These are phyloP conservation scores for Hyaloraphidium curvatum DNA, from an alignment of 192 early-diverging fungal genomes.

Conservation along the genomic window DNA sequence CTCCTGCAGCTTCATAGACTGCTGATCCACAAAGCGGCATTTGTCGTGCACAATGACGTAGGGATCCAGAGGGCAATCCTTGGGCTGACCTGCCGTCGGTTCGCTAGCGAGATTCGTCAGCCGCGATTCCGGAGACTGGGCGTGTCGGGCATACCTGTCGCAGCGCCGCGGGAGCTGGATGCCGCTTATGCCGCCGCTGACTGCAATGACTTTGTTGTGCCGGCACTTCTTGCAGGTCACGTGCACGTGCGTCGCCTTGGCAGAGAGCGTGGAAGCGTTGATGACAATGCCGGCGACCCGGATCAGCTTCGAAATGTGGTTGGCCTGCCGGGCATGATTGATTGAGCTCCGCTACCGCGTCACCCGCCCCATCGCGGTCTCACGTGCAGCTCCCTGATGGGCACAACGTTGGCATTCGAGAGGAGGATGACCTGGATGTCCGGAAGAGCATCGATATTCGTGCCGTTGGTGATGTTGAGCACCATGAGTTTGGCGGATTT, in stretches of 20 bases:
- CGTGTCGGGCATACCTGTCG: too few relatives aligned
- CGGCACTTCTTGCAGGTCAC: slow-evolving; percentile 79
- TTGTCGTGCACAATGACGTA: slow-evolving; percentile 90
- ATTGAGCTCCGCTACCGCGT: not conserved
- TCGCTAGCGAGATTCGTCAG: not conserved
- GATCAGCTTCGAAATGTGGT: slow-evolving; percentile 78
- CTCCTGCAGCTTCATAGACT: slow-evolving; percentile 94
- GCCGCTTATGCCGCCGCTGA: slow-evolving; percentile 67
- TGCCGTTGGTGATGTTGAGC: slow-evolving; percentile 5
- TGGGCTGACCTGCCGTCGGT: slow-evolving; percentile 16
- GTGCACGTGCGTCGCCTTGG: slow-evolving; percentile 74
- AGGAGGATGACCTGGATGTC: slow-evolving; percentile 78
- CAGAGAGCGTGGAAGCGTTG: slow-evolving; percentile 64
- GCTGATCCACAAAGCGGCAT: slow-evolving; percentile 88
- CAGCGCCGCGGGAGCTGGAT: slow-evolving; percentile 74
- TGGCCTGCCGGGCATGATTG: slow-evolving; percentile 24
- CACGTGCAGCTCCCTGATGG: slow-evolving; percentile 79
- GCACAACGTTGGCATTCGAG: slow-evolving; percentile 67
- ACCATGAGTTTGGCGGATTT: slow-evolving; percentile 57
- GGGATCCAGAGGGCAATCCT: slow-evolving; percentile 69
- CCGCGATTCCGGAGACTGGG: too few relatives aligned
- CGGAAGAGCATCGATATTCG: slow-evolving; percentile 29
- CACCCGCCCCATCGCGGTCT: slow-evolving; percentile 3
- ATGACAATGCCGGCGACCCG: slow-evolving; percentile 93
- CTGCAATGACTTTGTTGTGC: slow-evolving; percentile 55